Conservation (phyloP, 108 stramenopile genomes). For the Nitzschia sp. region DNA sequence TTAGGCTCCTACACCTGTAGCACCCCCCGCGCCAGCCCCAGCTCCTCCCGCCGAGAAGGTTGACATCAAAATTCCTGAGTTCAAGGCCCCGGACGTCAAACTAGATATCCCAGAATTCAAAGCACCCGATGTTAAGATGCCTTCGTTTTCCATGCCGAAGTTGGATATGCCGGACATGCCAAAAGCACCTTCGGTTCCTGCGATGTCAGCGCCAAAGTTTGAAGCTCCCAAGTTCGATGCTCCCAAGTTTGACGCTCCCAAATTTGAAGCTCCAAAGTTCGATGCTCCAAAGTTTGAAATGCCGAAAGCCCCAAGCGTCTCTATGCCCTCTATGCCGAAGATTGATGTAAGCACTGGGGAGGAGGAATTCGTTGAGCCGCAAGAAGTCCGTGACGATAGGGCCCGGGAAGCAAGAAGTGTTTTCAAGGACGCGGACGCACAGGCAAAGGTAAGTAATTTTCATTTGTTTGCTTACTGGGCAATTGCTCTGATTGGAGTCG, state of each 20-base stretch:
- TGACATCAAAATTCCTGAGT: slow-evolving; percentile 47
- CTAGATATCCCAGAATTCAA: slow-evolving; percentile 55
- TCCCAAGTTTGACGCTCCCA: slow-evolving; percentile 44
- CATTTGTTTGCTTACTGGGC: background rate
- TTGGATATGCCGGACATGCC: slow-evolving; percentile 49
- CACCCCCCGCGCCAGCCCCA: slow-evolving; percentile 13
- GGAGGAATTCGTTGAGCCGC: slow-evolving; percentile 49
- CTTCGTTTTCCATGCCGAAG: slow-evolving; percentile 43
- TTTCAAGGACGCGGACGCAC: slow-evolving; percentile 64
- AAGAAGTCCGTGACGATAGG: slow-evolving; percentile 76
- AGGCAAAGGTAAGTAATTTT: slow-evolving; percentile 52
- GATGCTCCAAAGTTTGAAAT: slow-evolving; percentile 34
- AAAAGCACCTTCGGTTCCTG: slow-evolving; percentile 49
- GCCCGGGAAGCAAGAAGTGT: slow-evolving; percentile 55
- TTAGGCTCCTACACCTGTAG: background rate
- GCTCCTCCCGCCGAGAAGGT: background rate
- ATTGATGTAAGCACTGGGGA: slow-evolving; percentile 8
- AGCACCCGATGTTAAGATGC: slow-evolving; percentile 53
- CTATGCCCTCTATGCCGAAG: slow-evolving; percentile 15
- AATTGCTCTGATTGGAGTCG: background rate
- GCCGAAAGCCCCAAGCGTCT: slow-evolving; percentile 48
- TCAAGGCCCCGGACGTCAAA: slow-evolving; percentile 48
- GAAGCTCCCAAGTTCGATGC: slow-evolving; percentile 37
- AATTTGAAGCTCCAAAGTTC: slow-evolving; percentile 42
- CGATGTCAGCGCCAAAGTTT: slow-evolving; percentile 55